phyloP scores from a whole-genome alignment of 2,329 filamentous ascomycete genomes.

The Pseudocercospora macadamiae region DNA sequence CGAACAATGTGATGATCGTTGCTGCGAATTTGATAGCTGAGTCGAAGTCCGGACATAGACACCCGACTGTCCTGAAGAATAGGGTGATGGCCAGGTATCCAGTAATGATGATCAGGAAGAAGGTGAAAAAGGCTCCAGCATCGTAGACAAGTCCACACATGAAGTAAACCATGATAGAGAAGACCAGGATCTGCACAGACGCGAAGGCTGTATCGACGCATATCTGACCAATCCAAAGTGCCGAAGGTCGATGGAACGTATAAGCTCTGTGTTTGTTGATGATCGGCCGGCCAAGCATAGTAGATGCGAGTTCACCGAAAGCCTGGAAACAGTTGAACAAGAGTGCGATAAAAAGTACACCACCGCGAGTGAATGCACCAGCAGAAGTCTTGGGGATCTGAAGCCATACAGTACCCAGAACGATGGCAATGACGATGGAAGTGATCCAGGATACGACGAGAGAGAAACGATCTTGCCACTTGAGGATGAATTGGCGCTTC shows the following conservation, averaged over 20 bases:
- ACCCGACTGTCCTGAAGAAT: slow-evolving; percentile 76
- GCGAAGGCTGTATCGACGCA: slow-evolving; percentile 73
- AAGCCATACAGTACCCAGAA: slow-evolving; percentile 79
- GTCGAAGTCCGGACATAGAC: slow-evolving; percentile 78
- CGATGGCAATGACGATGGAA: slow-evolving; percentile 72
- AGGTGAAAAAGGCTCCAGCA: slow-evolving; percentile 78
- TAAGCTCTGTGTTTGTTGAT: slow-evolving; percentile 85
- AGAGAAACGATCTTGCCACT: slow-evolving; percentile 83
- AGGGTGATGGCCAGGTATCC: slow-evolving; percentile 66
- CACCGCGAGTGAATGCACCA: slow-evolving; percentile 79
- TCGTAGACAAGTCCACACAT: slow-evolving; percentile 71
- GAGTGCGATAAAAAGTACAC: slow-evolving; percentile 77
- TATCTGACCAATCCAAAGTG: slow-evolving; percentile 82
- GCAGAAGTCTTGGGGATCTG: slow-evolving; percentile 65
- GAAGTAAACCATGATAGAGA: slow-evolving; percentile 77
- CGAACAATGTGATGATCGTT: slow-evolving; percentile 77
- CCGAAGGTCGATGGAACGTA: slow-evolving; percentile 79
- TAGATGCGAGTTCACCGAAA: slow-evolving; percentile 73
- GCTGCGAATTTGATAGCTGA: slow-evolving; percentile 81
- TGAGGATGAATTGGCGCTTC: slow-evolving; percentile 81
- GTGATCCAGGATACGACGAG: slow-evolving; percentile 73
- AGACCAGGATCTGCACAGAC: slow-evolving; percentile 69
- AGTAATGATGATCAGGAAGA: slow-evolving; percentile 57
- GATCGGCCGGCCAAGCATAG: slow-evolving; percentile 75
- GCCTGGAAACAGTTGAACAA: slow-evolving; percentile 88